phyloP scores from a whole-genome alignment of 257 asterid genomes.

The Schizonepeta tenuifolia region DNA sequence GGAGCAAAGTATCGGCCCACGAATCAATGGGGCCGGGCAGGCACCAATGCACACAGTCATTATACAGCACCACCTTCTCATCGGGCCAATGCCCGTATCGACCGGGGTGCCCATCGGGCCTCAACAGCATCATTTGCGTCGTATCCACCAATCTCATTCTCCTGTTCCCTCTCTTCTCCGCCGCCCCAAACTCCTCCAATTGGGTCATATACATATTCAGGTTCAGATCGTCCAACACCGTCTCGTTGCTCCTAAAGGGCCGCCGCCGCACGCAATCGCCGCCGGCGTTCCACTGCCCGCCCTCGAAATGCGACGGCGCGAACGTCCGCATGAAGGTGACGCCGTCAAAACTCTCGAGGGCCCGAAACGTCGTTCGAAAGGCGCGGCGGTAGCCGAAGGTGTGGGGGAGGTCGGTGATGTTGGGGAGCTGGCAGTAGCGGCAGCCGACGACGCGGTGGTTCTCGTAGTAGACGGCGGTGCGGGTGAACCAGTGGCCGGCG shows the following conservation, averaged over 20 bases:
- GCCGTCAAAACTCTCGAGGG: conserved; percentile 36
- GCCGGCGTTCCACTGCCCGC: conserved; percentile 61
- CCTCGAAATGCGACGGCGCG: conserved; percentile 66
- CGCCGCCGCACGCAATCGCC: conserved; percentile 55
- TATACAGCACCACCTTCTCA: conserved; percentile 51
- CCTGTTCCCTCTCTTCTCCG: conserved; percentile 38
- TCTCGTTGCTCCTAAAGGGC: conserved; percentile 52
- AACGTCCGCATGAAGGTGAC: conserved; percentile 51
- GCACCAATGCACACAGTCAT: conserved; percentile 59
- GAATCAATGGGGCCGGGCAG: conserved; percentile 65
- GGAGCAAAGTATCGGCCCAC: conserved; percentile 64
- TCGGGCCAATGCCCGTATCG: conserved; percentile 64
- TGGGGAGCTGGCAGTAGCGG: conserved; percentile 48
- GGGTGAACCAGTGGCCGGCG: conserved; percentile 72
- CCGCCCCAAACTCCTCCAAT: conserved; percentile 54
- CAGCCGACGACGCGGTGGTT: conserved; percentile 46
- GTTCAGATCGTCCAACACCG: conserved; percentile 41
- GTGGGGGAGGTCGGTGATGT: conserved; percentile 39
- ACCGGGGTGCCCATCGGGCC: conserved; percentile 79
- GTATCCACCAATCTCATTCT: conserved; percentile 53
- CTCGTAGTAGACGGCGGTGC: conserved; percentile 49
- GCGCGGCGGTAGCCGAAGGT: conserved; percentile 51
- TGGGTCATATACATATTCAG: conserved; percentile 55
- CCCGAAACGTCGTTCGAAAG: conserved; percentile 44
- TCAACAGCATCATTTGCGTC: conserved; percentile 52